Base-by-base conservation (phyloP, 371 early-diverging fungal species). In the Apophysomyces variabilis region DNA sequence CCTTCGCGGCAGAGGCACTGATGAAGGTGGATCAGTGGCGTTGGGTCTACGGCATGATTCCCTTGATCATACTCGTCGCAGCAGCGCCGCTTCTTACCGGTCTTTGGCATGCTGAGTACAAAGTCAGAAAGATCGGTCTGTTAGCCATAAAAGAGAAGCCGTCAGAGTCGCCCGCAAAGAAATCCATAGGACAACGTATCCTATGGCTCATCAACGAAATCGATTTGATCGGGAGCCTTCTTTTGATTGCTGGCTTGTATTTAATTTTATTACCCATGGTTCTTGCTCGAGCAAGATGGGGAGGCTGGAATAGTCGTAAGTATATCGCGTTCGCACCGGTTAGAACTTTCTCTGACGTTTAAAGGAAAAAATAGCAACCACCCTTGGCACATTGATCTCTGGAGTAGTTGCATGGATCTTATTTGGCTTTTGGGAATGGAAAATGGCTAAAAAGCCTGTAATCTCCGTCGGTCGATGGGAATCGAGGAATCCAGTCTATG, bases 391-490 rank as follows among this genome's bases (percentile, higher is more conserved):
- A 60, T 65, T 83, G 47, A 59, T 46, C 26, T 54, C 61, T 67
- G 79, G 81, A 18, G 62, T 73, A 3, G 61, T 77, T 26, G 37
- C 60, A 18, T 65, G 70, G 46, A 56, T 64, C 21, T 62, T 81
- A 4, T 73, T 85, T 59, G 60, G 54, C 16, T 18, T 72, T 44
- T 85, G 80, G 74, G 85, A 85, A 66, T 37, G 57, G 60, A 80
- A 77, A 57, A 63, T 60, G 57, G 79, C 85, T 2, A 44, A 65
- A 57, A 71, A 69, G n/a, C 83, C 83, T 12, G 68, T 85, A 11
- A 74, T 85, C 67, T 78, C 85, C 21, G 64, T 81, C 50, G 66
- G 66, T 8, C 77, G 73, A 57, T 85, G 85, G 83, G 50, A 67
- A 7, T 76, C 73, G 45, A 65, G 69, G 41, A 83, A 83, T 7